Percentiles rank a stretch among this genome's conserved stretches.
phyloP scores from a whole-genome alignment of 345 rosid species.

The Excoecaria agallocha region DNA sequence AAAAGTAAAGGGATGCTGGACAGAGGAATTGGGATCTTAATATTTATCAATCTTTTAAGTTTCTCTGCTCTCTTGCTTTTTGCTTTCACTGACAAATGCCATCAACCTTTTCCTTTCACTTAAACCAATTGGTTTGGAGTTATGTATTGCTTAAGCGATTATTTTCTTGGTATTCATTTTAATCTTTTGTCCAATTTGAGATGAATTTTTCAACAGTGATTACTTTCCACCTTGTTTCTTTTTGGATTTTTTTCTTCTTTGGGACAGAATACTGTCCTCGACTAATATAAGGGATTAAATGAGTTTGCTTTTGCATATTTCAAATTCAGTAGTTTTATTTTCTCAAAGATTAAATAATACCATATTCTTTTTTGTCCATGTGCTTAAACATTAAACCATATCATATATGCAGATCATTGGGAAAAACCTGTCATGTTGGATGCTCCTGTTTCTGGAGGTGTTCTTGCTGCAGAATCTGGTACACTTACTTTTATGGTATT shows the following conservation, averaged over 20 bases:
- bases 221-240: neutral
- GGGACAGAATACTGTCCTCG: too few species aligned
- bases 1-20: too few species aligned
- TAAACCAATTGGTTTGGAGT: neutral
- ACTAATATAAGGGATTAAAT: neutral
- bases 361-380: neutral
- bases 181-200: neutral
- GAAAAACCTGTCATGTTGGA: constrained; percentile 82
- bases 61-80: too few species aligned
- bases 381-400: neutral
- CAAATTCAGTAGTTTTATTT: neutral
- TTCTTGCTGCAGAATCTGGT: constrained; percentile 87
- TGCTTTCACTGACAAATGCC: too few species aligned
- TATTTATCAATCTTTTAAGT: too few species aligned
- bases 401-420: constrained; percentile 44
- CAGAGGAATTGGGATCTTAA: too few species aligned
- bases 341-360: neutral
- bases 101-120: too few species aligned
- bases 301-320: neutral
- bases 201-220: neutral
- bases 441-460: constrained; percentile 98
- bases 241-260: neutral
- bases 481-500: constrained; percentile 87
- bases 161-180: neutral
- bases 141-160: neutral